Evolutionary conservation across 352 stramenopile species (phyloP).

Genomic region (Phytophthora constricta): DNA sequence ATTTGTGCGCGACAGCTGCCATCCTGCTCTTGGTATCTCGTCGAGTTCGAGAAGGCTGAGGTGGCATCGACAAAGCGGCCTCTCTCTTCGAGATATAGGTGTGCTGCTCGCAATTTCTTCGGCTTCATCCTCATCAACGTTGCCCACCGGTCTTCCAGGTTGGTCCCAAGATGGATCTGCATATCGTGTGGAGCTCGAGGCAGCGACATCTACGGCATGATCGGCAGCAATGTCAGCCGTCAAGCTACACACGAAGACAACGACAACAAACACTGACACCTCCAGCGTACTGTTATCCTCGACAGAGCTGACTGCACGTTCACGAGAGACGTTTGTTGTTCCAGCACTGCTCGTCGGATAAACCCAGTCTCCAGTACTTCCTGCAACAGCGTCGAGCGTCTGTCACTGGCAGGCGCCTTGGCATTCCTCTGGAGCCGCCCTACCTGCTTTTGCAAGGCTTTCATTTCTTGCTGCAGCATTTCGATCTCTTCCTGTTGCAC

Average conservation of each 20-base stretch:
- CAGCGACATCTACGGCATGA: conserved; percentile 29
- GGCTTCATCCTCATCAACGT: conserved; percentile 32
- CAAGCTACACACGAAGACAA: too few species aligned
- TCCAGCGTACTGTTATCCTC: conserved; percentile 34
- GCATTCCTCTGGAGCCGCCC: conserved; percentile 9
- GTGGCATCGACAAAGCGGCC: conserved; percentile 28
- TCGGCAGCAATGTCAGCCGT: too few species aligned
- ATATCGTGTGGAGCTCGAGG: conserved; percentile 27
- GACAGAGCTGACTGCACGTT: conserved; percentile 44
- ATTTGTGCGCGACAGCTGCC: conserved; percentile 42
- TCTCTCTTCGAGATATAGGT: conserved; percentile 32
- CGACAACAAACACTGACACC: too few species aligned
- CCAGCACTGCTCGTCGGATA: conserved; percentile 33
- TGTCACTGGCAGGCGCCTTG: conserved; percentile 2
- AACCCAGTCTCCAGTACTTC: conserved; percentile 24
- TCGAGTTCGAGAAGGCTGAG: conserved; percentile 25
- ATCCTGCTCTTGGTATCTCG: conserved; percentile 36
- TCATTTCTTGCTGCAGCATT: conserved; percentile 19
- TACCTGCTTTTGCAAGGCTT: conserved; percentile 20
- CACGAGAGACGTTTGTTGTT: conserved; percentile 38
- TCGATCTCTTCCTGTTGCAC: conserved; percentile 29
- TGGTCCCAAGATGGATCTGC: conserved; percentile 26
- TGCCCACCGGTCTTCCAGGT: conserved; percentile 26
- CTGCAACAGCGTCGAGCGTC: conserved; percentile 13
- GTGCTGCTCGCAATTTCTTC: conserved; percentile 22